Percentiles rank a stretch among this genome's conserved stretches.
Conservation (phyloP, 2,329 filamentous ascomycete genomes). For the Penicillium sp. region DNA sequence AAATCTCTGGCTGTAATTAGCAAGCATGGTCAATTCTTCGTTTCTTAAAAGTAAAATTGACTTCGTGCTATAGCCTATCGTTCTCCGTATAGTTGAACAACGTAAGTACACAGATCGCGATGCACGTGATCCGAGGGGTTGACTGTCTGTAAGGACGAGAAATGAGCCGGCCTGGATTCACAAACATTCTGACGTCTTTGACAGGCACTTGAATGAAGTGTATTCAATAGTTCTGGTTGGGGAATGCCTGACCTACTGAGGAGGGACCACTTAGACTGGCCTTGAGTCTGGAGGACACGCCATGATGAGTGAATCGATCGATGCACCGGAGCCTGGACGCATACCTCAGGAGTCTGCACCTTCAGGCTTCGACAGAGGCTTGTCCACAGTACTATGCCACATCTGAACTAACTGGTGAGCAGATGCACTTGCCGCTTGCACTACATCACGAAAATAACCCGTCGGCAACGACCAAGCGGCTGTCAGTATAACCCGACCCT, state of each 20-base stretch:
- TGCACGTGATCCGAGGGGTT: conserved; percentile 20
- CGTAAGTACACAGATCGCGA: neutral
- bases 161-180: conserved; percentile 14
- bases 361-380: no score
- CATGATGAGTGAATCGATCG: neutral
- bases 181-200: conserved; percentile 9
- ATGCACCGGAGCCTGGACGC: neutral
- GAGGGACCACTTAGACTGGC: neutral
- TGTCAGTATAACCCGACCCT: neutral
- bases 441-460: neutral
- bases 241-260: neutral
- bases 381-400: no score
- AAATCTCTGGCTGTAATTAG: no score
- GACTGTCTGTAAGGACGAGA: conserved; percentile 15
- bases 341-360: no score
- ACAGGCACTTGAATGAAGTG: conserved; percentile 9
- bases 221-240: neutral
- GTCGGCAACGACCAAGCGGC: neutral
- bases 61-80: neutral
- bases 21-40: neutral
- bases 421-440: neutral
- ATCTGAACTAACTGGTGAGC: no score
- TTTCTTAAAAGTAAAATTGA: no score
- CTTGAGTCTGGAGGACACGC: neutral
- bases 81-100: neutral